These are phyloP conservation scores for Veloporphyrellus conicus DNA, from an alignment of 1,284 basidiomycete genomes.

Conservation along the genomic window DNA sequence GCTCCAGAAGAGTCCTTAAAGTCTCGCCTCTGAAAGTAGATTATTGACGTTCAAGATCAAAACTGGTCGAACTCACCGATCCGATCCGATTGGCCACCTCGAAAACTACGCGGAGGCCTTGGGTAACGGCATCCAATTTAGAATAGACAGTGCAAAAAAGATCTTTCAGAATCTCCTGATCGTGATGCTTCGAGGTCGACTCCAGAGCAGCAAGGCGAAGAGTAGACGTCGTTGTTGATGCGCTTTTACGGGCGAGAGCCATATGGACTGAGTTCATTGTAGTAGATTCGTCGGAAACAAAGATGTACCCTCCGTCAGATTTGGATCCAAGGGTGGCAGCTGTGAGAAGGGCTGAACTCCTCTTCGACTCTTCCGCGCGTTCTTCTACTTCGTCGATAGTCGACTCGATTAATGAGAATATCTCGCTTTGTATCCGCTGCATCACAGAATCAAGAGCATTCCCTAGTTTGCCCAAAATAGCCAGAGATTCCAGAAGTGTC, in stretches of 20 bases:
- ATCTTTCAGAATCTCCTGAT: conserved; percentile 86
- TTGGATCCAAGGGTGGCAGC: conserved; percentile 25
- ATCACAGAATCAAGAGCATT: conserved; percentile 79
- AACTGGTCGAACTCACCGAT: conserved; percentile 53
- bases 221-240: conserved; percentile 41
- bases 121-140: conserved; percentile 93
- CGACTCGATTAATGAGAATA: conserved; percentile 80
- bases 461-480: conserved; percentile 86
- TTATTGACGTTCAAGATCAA: conserved; percentile 1
- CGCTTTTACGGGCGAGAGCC: conserved; percentile 13
- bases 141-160: conserved; percentile 98
- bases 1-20: conserved; percentile 80
- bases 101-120: conserved; percentile 87
- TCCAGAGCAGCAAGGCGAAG: conserved; percentile 77
- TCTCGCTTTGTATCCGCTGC: conserved; percentile 82
- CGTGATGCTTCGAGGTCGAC: conserved; percentile 65
- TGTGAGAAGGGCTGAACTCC: conserved; percentile 45
- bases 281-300: conserved; percentile 37
- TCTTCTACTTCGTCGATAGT: conserved; percentile 92
- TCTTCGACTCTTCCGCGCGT: conserved; percentile 68
- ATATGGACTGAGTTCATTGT: conserved; percentile 8
- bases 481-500: conserved; percentile 86
- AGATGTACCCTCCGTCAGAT: conserved; percentile 52
- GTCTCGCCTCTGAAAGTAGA: conserved; percentile 63
- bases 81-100: conserved; percentile 88